phyloP scores from a whole-genome alignment of 2,329 filamentous ascomycete species.

The Phialophora macrospora region DNA sequence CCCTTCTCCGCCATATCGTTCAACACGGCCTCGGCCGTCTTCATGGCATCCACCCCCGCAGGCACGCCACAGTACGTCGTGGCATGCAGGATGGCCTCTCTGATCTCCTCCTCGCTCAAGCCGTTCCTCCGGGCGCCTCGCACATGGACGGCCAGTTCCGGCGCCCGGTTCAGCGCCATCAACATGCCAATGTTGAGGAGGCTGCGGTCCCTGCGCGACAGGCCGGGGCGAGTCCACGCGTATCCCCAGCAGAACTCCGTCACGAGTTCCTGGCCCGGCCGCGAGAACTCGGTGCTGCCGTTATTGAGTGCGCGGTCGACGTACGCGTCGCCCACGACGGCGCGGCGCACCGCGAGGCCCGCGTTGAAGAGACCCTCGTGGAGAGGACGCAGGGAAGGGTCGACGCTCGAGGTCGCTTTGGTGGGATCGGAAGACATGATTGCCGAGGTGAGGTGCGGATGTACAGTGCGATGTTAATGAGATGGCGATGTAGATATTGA shows the following conservation, averaged over 20 bases:
- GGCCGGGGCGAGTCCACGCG: constrained; percentile 67
- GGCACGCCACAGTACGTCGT: constrained; percentile 52
- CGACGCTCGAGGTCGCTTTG: constrained; percentile 25
- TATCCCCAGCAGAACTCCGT: constrained; percentile 67
- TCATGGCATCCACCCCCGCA: constrained; percentile 50
- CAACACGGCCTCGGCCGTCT: constrained; percentile 42
- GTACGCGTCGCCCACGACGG: constrained; percentile 65
- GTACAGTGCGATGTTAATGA: too few relatives aligned
- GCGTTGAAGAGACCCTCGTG: constrained; percentile 60
- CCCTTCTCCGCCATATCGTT: constrained; percentile 41
- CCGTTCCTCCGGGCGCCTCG: constrained; percentile 68
- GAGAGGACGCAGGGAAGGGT: constrained; percentile 30
- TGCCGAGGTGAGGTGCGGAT: too few relatives aligned
- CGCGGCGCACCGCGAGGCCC: constrained; percentile 64
- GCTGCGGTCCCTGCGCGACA: constrained; percentile 64
- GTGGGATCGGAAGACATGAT: constrained; percentile 13
- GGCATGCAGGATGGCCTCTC: constrained; percentile 48
- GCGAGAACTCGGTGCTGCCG: constrained; percentile 39
- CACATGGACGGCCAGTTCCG: constrained; percentile 65
- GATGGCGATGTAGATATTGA: not conserved
- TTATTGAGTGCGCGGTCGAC: constrained; percentile 52
- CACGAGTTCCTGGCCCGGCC: constrained; percentile 44
- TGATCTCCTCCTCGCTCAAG: constrained; percentile 64
- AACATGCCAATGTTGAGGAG: constrained; percentile 70
- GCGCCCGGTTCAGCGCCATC: constrained; percentile 63